phyloP scores from a whole-genome alignment of 495 filamentous ascomycete species.

The Filosporella fistucella region DNA sequence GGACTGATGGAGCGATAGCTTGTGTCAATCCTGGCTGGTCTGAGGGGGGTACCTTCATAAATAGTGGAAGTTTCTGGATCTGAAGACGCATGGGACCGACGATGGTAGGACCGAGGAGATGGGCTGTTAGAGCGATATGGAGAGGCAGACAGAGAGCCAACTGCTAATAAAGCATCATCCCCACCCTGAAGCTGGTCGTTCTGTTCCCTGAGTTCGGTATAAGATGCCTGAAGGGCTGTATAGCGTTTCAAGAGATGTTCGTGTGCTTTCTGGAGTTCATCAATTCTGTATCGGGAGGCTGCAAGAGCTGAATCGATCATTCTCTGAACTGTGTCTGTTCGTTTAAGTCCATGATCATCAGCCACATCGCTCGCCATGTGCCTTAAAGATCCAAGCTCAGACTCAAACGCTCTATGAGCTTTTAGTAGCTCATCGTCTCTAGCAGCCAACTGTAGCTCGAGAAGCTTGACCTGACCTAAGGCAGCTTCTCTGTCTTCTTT shows the following conservation, averaged over 20 bases:
- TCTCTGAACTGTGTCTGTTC: conserved; percentile 26
- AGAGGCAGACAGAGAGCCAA: background rate
- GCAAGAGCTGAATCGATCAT: conserved; percentile 45
- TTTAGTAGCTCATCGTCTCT: conserved; percentile 42
- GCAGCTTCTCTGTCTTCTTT: conserved; percentile 47
- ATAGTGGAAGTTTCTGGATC: conserved; percentile 15
- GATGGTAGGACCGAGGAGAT: background rate
- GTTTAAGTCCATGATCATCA: background rate
- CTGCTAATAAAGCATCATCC: background rate
- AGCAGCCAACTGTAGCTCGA: conserved; percentile 45
- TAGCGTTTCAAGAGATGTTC: conserved; percentile 31
- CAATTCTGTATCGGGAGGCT: conserved; percentile 35
- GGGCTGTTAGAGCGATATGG: background rate
- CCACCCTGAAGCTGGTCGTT: background rate
- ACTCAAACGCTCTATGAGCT: conserved; percentile 33
- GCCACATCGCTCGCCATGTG: background rate
- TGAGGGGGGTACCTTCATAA: background rate
- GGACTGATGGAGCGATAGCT: background rate
- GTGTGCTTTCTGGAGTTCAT: conserved; percentile 38
- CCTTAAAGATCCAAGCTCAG: conserved; percentile 36
- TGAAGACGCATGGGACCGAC: conserved; percentile 9
- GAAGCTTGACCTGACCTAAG: conserved; percentile 43
- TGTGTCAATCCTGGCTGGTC: conserved; percentile 5
- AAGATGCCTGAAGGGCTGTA: conserved; percentile 30
- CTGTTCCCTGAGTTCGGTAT: conserved; percentile 30